Percentiles rank a stretch among this genome's conserved stretches.
Conservation (phyloP, 116 monocot species). For the Dioscorea cayenensis region DNA sequence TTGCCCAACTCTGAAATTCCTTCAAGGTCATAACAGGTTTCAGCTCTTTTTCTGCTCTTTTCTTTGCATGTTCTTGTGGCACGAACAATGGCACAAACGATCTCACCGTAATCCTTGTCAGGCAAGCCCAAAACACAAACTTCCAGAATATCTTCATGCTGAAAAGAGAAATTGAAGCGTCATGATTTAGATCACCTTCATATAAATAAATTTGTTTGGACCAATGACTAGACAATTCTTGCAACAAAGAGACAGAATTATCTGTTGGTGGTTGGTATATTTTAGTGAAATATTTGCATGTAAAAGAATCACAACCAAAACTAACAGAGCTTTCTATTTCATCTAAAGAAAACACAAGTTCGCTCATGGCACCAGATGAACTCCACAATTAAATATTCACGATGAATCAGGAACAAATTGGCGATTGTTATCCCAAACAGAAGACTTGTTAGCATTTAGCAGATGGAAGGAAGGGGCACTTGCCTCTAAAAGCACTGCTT, state of each 20-base stretch:
- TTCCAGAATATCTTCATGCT: constrained; percentile 78
- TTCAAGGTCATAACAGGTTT: constrained; percentile 55
- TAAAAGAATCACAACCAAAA: too few relatives aligned
- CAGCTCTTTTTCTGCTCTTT: constrained; percentile 26
- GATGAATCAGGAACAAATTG: not conserved
- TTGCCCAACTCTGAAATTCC: constrained; percentile 68
- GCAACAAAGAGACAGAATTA: not conserved
- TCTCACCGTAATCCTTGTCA: constrained; percentile 85
- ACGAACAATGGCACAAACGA: constrained; percentile 78
- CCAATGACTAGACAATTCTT: not conserved
- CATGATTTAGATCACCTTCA: not conserved
- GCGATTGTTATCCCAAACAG: not conserved
- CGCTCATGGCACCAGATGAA: not conserved
- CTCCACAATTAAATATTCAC: not conserved
- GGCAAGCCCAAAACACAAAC: constrained; percentile 76
- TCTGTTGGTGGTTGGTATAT: too few relatives aligned
- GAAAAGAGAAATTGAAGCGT: constrained; percentile 6
- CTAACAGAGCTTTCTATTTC: too few relatives aligned
- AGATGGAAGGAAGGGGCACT: constrained; percentile 11
- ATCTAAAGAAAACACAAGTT: too few relatives aligned
- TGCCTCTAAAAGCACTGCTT: constrained; percentile 85
- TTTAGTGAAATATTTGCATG: too few relatives aligned
- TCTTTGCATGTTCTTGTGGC: constrained; percentile 33
- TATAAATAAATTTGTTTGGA: not conserved
- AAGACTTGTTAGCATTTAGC: not conserved